These are phyloP conservation scores for Amaranthus tricolor DNA, from an alignment of 179 eudicot species.

Conservation along the genomic window DNA sequence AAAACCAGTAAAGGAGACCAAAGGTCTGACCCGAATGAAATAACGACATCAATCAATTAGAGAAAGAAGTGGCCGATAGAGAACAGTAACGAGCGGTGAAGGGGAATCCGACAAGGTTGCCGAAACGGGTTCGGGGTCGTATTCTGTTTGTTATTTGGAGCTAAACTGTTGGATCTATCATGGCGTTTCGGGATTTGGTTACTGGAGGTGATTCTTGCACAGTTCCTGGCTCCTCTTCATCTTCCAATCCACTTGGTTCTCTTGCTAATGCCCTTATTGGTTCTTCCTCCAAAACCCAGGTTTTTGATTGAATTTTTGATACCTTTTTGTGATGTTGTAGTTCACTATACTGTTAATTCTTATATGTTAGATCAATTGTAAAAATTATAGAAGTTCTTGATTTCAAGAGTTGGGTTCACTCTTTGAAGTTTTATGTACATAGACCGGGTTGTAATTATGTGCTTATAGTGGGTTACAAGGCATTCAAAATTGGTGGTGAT, in stretches of 20 bases:
- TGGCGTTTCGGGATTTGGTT: conserved; percentile 88
- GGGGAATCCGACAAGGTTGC: neutral
- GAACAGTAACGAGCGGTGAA: neutral
- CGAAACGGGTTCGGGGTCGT: no score
- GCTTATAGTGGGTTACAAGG: neutral
- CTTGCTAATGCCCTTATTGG: conserved; percentile 75
- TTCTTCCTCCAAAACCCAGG: conserved; percentile 80
- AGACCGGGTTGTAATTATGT: neutral
- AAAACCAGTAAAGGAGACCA: no score
- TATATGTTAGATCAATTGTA: neutral
- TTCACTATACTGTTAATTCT: neutral
- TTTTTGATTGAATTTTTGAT: neutral
- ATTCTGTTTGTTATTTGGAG: neutral
- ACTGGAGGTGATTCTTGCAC: conserved; percentile 67
- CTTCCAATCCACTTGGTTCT: conserved; percentile 74
- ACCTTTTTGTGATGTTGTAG: neutral
- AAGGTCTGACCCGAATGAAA: no score
- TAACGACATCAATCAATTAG: no score
- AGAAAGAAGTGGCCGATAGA: no score
- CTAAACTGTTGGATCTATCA: conserved; percentile 2
- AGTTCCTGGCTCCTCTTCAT: conserved; percentile 64
- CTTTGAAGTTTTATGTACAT: no score
- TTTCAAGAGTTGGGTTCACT: neutral
- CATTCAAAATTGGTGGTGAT: neutral
- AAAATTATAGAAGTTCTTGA: neutral